phyloP scores from a whole-genome alignment of 2,329 filamentous ascomycete species.

The Coccinonectria pachysandricola region DNA sequence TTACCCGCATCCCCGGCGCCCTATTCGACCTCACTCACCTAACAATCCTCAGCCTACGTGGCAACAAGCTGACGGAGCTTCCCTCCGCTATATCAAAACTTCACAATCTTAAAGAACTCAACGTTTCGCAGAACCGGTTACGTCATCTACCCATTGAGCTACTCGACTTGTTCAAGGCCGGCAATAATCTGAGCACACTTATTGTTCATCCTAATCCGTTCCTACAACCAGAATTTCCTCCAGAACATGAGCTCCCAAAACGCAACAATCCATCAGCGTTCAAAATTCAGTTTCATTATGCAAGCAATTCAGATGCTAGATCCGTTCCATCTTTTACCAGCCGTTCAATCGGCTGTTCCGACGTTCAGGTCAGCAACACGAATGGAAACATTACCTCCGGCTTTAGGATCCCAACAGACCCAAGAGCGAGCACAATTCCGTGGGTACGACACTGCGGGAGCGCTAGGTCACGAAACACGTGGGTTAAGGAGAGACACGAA shows the following conservation, averaged over 20 bases:
- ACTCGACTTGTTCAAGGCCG: conserved; percentile 40
- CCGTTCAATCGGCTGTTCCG: conserved; percentile 20
- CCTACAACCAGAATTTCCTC: conserved; percentile 27
- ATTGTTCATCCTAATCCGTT: conserved; percentile 55
- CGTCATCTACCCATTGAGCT: conserved; percentile 53
- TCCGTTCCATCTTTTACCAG: conserved; percentile 14
- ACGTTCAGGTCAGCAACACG: conserved; percentile 22
- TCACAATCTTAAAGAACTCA: conserved; percentile 49
- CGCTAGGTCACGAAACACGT: no score
- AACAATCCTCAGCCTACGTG: conserved; percentile 55
- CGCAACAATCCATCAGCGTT: conserved; percentile 4
- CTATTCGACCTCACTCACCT: conserved; percentile 53
- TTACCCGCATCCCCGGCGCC: conserved; percentile 45
- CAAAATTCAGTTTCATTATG: conserved; percentile 5
- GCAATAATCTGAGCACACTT: conserved; percentile 39
- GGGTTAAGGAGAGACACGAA: no score
- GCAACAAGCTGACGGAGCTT: conserved; percentile 51
- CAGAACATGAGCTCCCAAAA: conserved; percentile 3
- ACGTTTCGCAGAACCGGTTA: conserved; percentile 54
- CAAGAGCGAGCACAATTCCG: conserved; percentile 9
- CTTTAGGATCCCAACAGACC: conserved; percentile 19
- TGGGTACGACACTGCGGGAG: no score
- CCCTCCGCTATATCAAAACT: conserved; percentile 50
- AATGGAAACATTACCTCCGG: conserved; percentile 19
- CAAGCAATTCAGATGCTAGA: conserved; percentile 1